Conservation (phyloP, 2,329 filamentous ascomycete genomes). For the Blastomyces gilchristii region DNA sequence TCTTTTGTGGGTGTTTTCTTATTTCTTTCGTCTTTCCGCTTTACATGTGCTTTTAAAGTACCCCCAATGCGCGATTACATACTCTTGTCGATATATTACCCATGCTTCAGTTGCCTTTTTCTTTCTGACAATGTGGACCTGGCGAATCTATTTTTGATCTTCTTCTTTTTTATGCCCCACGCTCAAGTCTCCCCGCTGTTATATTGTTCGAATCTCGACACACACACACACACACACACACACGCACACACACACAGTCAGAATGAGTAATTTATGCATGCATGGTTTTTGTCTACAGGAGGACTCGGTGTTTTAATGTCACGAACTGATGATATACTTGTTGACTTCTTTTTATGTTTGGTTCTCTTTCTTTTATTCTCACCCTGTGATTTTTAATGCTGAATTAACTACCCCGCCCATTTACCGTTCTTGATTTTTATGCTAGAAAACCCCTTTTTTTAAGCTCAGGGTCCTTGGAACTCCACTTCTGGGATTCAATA, state of each 20-base stretch:
- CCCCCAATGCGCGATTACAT: not conserved
- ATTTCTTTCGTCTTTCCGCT: not conserved
- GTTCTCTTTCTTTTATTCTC: not conserved
- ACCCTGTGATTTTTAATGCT: not conserved
- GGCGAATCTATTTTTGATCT: not conserved
- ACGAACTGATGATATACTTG: conserved; percentile 1
- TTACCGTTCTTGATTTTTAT: not conserved
- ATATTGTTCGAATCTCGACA: not conserved
- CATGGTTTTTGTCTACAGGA: conserved; percentile 3
- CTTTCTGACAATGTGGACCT: not conserved
- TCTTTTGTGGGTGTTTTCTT: not conserved
- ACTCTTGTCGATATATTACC: not conserved
- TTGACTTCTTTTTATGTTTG: not conserved
- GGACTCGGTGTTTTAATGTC: conserved; percentile 5
- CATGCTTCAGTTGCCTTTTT: not conserved
- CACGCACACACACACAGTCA: not conserved
- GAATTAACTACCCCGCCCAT: not conserved
- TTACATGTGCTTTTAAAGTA: not conserved
- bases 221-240: not conserved
- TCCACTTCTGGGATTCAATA: not conserved
- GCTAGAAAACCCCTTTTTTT: not conserved
- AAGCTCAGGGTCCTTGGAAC: not conserved
- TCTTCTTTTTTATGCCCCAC: too few species aligned
- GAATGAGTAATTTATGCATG: conserved; percentile 1
- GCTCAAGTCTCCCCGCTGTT: not conserved